A percentile compares a stretch with the other conserved stretches of the same genome.
Conservation (phyloP, 192 early-diverging fungal species). For the Diversispora epigaea region DNA sequence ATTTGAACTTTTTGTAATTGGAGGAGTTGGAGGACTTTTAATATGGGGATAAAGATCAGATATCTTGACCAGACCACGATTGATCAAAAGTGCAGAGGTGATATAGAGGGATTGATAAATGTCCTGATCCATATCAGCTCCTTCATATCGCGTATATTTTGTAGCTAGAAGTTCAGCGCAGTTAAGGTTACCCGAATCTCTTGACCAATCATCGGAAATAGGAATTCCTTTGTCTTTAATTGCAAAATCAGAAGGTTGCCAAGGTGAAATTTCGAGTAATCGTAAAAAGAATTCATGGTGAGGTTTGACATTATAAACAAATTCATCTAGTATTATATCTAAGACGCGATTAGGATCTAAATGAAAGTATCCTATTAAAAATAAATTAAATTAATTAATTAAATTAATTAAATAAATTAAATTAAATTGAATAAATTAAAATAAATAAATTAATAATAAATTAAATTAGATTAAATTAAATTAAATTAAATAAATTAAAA, state of each 20-base stretch:
- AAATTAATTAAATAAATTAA: not conserved
- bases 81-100: not conserved
- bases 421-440: not conserved
- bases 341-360: slow-evolving; percentile 84
- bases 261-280: slow-evolving; percentile 57
- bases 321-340: slow-evolving; percentile 74
- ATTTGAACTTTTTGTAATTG: not conserved
- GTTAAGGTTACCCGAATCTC: slow-evolving; percentile 53
- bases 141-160: slow-evolving; percentile 9
- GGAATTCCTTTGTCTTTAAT: slow-evolving; percentile 32
- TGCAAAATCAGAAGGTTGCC: slow-evolving; percentile 45
- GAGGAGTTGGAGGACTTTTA: not conserved
- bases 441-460: not conserved
- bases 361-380: slow-evolving; percentile 62
- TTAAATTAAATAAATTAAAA: not conserved
- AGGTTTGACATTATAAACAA: slow-evolving; percentile 64
- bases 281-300: slow-evolving; percentile 72
- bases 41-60: slow-evolving; percentile 59
- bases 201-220: not conserved
- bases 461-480: not conserved
- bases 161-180: slow-evolving; percentile 40
- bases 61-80: slow-evolving; percentile 17
- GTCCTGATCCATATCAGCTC: not conserved
- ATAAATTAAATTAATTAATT: not conserved
- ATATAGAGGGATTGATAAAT: not conserved